Evolutionary conservation across 768 basidiomycete species (phyloP).

Genomic region (Boletus patriciae): DNA sequence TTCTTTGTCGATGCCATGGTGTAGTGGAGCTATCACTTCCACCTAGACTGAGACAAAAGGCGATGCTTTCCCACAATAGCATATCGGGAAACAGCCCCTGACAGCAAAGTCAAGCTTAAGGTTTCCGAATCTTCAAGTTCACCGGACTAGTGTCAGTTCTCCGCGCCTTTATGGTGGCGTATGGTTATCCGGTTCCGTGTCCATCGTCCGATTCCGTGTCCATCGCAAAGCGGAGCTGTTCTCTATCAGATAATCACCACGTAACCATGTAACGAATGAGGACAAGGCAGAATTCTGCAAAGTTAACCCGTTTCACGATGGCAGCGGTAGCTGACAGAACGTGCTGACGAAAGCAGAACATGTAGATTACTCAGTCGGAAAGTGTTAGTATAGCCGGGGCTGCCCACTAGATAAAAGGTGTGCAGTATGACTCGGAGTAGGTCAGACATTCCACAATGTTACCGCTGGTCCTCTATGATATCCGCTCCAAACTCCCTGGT

Average conservation of each 20-base stretch:
- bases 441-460: slow-evolving; percentile 15
- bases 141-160: no score
- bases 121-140: no score
- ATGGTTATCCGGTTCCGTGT: neutral
- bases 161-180: no score
- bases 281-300: no score
- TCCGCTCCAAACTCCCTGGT: slow-evolving; percentile 32
- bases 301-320: neutral
- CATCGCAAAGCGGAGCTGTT: no score
- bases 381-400: neutral
- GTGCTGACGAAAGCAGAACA: slow-evolving; percentile 4
- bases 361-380: neutral
- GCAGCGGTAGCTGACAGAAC: neutral
- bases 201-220: neutral
- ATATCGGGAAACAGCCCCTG: slow-evolving; percentile 1
- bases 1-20: slow-evolving; percentile 35
- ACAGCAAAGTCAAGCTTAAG: neutral
- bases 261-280: neutral
- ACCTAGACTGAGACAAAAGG: no score
- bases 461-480: slow-evolving; percentile 38
- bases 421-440: neutral
- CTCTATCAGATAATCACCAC: neutral
- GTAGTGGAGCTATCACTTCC: neutral
- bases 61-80: slow-evolving; percentile 12
- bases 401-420: slow-evolving; percentile 1